Evolutionary conservation across 257 asterid species (phyloP), one percentile per base, ranked within the genome.

Genomic region (Solanum chilense): DNA sequence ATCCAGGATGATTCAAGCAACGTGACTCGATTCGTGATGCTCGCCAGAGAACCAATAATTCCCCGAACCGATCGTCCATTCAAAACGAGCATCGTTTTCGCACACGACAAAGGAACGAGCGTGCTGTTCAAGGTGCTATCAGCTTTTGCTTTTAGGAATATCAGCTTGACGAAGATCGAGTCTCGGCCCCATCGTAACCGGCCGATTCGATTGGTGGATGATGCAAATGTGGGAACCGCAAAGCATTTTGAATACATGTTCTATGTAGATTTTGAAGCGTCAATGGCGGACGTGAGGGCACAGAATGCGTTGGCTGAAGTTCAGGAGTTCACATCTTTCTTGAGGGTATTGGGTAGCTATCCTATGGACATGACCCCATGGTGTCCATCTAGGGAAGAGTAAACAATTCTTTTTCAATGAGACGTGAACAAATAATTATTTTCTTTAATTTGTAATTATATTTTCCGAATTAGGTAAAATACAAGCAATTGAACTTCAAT

Each of bases 291-390:
- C 15, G 92, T 90, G 73, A 90, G 98, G 88, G 98, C 99, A 11
- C 99, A 96, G 83, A 96, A 94, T 64, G 99, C 99, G 2, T 83
- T 96, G 66, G 95, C 98, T 6, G 99, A 96, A 90, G 96, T 96
- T 83, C 98, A 96, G 90, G 99, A 96, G 78, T 96, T 93, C 90
- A 95, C 98, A 10, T 94, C 98, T 16, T 96, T 96, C 89, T 88
- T 96, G 93, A 88, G 99, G 90, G 98, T 96, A 27, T 87, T 96
- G 81, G 99, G 98, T 7, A 96, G 99, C 84, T 96, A 96, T 86
- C 98, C 99, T 11, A 95, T 96, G 94, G 99, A 96, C 62, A 94
- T 96, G 98, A 93, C 98, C 21, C 98, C 98, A 3, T 96, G 97
- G 97, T 70, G 89, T 83, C 96, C 96, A 56, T 89, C 98, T 58